Base-by-base conservation (phyloP, 495 filamentous ascomycete species). In the Rusavskia elegans region DNA sequence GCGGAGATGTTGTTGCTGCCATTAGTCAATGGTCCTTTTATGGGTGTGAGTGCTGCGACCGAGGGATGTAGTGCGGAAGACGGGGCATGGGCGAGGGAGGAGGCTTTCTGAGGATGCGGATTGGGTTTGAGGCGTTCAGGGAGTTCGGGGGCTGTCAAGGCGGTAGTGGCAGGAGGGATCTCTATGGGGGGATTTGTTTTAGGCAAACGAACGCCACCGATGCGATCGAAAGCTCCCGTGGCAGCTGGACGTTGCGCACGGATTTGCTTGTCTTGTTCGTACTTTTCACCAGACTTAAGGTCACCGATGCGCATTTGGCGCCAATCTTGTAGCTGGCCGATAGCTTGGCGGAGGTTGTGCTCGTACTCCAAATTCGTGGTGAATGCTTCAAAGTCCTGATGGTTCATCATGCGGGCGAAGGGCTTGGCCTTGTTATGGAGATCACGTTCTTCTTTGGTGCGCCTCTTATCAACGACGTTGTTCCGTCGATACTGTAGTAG, bases 331-430 rank as follows among this genome's bases (percentile, higher is more conserved):
- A 99, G 72, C 60, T 96, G 92, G 3, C 73, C 49, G 51, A 99
- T 92, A 4, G 93, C 93, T 62, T 92, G 78, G 11, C 93, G 81
- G 5, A 99, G 71, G 56, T 93, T 92, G 50, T 87, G 81, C 62
- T 99, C 92, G 59, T 93, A 87, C 25, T 90, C 78, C 2, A 99
- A 68, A 0, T 84, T 87, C 39, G 83, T 78, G 61, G 81, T 83
- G 58, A 95, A 83, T 20, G 83, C 77, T 36, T 92, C 84, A 61
- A 93, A 97, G 63, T 99, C 93, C 40, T 78, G 71, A 57, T 82
- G 82, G 57, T 88, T 93, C 93, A 97, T 96, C 77, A 97, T 90
- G 25, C 92, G 80, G 21, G 89, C 92, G 55, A 97, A 92, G 0
- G 92, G 92, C 61, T 99, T 99, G 30, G 84, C 84, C 62, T 93